phyloP scores from a whole-genome alignment of 371 early-diverging fungal genomes.

The Chytridium lagenaria region DNA sequence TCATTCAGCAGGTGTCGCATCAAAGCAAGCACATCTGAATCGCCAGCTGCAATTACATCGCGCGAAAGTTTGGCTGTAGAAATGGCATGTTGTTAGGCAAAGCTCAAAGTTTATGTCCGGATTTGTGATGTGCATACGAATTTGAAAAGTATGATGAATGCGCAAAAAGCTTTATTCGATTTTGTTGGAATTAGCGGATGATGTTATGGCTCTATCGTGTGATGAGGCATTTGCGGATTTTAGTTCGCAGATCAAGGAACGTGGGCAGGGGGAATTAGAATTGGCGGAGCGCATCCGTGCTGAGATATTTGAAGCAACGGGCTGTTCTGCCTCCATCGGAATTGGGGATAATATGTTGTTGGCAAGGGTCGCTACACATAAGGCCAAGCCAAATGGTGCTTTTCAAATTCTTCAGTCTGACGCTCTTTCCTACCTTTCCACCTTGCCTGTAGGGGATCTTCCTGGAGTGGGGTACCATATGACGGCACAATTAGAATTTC shows the following conservation, averaged over 20 bases:
- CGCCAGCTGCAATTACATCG: conserved; percentile 82
- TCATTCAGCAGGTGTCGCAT: conserved; percentile 43
- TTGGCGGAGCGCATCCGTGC: conserved; percentile 62
- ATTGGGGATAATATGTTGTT: conserved; percentile 75
- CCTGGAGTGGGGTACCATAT: conserved; percentile 56
- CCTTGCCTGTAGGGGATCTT: conserved; percentile 43
- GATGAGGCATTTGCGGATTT: conserved; percentile 79
- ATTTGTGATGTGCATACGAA: conserved; percentile 65
- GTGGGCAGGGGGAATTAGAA: conserved; percentile 44
- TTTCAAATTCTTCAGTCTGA: conserved; percentile 50
- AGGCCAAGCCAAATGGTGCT: conserved; percentile 84
- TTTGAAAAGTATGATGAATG: conserved; percentile 79
- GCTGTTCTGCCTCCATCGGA: conserved; percentile 76
- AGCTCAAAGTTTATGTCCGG: conserved; percentile 69
- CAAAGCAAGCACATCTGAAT: conserved; percentile 51
- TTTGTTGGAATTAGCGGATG: conserved; percentile 67
- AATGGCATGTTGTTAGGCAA: conserved; percentile 75
- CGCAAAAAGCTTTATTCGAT: conserved; percentile 74
- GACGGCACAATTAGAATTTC: conserved; percentile 45
- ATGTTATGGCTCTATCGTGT: conserved; percentile 79
- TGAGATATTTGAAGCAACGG: conserved; percentile 61
- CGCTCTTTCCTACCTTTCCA: conserved; percentile 31
- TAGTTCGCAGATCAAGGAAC: conserved; percentile 50
- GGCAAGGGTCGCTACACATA: conserved; percentile 79
- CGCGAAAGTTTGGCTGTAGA: conserved; percentile 69